Evolutionary conservation across 208 protist species (phyloP), one percentile per base, ranked within the genome.

Genomic region (Angomonas deanei): DNA sequence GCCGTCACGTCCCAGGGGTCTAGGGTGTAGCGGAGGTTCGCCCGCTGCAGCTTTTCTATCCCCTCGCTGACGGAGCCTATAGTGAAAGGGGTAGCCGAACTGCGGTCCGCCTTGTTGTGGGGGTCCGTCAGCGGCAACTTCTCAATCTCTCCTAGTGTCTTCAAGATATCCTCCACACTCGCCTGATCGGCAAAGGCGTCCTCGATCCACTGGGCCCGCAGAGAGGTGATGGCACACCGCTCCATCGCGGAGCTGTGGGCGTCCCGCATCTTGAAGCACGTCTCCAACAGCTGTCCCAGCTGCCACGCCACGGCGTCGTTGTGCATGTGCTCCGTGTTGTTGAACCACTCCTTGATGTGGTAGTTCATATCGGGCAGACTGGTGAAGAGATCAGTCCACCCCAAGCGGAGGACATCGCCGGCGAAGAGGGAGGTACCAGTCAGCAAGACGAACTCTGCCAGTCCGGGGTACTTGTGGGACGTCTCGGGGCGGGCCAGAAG

Each of bases 281-380:
- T 84, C 63, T 93, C 85, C 17, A 97, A 74, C 52, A 97, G 66
- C 27, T 96, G 86, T 13, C 91, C 91, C 17, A 96, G 76, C 71
- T 96, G 91, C 92, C 88, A 95, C 19, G 87, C 84, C 58, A 96
- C 75, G 28, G 88, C 88, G 82, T 97, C 92, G 61, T 95, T 93
- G 66, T 95, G 89, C 87, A 97, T 94, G 70, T 94, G 88, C 68
- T 96, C 91, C 28, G 78, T 82, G 49, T 58, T 74, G 72, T 96
- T 74, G 67, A 96, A 96, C 91, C 91, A 96, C 42, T 94, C 85
- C 61, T 93, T 91, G 65, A 97, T 91, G 76, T 97, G 84, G 64
- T 91, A 92, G 47, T 80, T 80, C 72, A 93, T 87, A 68, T 96
- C 87, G 30, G 84, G 80, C 32, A 93, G 64, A 23, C 75, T 80